Evolutionary conservation across 345 rosid species (phyloP).

Genomic region (Mangifera indica): DNA sequence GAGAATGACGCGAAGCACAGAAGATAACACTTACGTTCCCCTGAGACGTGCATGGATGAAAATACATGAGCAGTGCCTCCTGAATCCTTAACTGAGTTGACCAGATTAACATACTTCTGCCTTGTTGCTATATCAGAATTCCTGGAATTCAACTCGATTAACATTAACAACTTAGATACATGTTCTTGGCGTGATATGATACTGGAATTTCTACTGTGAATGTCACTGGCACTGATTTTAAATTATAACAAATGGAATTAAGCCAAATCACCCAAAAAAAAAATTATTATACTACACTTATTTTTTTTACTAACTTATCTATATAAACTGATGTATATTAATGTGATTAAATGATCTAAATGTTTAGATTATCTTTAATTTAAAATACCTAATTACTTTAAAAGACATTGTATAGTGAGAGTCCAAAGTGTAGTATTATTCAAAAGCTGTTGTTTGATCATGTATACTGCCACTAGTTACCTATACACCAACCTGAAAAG

Average conservation of each 20-base stretch:
- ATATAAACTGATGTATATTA: too few species aligned
- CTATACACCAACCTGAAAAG: constrained; percentile 70
- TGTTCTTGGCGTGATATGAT: neutral
- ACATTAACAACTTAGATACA: neutral
- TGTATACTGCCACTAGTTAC: neutral
- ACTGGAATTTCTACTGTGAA: neutral
- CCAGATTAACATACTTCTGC: constrained; percentile 66
- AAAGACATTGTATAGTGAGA: too few species aligned
- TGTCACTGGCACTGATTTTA: too few species aligned
- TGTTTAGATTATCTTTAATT: too few species aligned
- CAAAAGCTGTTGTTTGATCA: too few species aligned
- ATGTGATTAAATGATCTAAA: too few species aligned
- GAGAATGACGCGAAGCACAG: neutral
- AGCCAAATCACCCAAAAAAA: too few species aligned
- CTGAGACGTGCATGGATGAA: constrained; percentile 93
- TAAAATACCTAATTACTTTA: too few species aligned
- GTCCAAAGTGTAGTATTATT: too few species aligned
- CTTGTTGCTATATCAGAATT: constrained; percentile 67
- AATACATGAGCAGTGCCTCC: constrained; percentile 81
- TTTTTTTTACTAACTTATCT: too few species aligned
- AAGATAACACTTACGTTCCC: constrained; percentile 69
- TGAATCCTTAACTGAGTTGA: constrained; percentile 67
- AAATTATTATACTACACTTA: too few species aligned
- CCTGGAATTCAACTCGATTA: constrained; percentile 37
- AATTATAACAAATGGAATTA: too few species aligned